Conservation (phyloP, 2,329 filamentous ascomycete genomes). For the Exophiala phaeomuriformis region DNA sequence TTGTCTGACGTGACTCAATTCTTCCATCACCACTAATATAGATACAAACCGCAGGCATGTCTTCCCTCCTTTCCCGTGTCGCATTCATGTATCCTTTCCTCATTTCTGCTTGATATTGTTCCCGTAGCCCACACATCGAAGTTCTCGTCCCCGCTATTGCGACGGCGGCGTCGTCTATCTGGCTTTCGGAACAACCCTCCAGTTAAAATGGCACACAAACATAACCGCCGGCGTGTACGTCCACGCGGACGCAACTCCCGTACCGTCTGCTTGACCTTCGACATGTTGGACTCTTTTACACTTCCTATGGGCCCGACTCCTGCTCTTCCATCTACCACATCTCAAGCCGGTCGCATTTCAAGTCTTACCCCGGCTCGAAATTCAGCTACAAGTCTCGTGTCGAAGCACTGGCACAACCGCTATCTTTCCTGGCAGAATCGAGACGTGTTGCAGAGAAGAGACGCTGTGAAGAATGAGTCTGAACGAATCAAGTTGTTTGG, state of each 20-base stretch:
- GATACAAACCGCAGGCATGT: constrained; percentile 1
- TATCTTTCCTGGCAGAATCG: constrained; percentile 36
- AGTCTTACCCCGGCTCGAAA: constrained; percentile 26
- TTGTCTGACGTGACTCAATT: constrained; percentile 23
- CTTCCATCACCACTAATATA: constrained; percentile 1
- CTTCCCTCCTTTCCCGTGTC: constrained; percentile 7
- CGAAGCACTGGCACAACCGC: constrained; percentile 39
- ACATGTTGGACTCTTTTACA: constrained; percentile 23
- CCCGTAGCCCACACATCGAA: constrained; percentile 17
- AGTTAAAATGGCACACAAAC: constrained; percentile 39
- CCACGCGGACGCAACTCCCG: constrained; percentile 35
- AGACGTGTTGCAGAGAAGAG: constrained; percentile 30
- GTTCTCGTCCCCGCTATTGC: constrained; percentile 12
- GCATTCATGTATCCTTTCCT: neutral
- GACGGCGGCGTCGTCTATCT: neutral
- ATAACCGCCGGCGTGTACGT: constrained; percentile 41
- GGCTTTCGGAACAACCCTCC: neutral
- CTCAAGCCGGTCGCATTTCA: constrained; percentile 6
- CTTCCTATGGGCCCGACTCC: constrained; percentile 12
- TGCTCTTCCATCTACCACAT: constrained; percentile 6
- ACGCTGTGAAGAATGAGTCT: constrained; percentile 31
- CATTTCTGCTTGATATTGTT: neutral
- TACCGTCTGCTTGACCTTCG: constrained; percentile 24
- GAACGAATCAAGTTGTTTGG: constrained; percentile 37
- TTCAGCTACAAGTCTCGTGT: constrained; percentile 23